Base-by-base conservation (phyloP, 164 flowering plant genomes). In the Dillenia suffruticosa region DNA sequence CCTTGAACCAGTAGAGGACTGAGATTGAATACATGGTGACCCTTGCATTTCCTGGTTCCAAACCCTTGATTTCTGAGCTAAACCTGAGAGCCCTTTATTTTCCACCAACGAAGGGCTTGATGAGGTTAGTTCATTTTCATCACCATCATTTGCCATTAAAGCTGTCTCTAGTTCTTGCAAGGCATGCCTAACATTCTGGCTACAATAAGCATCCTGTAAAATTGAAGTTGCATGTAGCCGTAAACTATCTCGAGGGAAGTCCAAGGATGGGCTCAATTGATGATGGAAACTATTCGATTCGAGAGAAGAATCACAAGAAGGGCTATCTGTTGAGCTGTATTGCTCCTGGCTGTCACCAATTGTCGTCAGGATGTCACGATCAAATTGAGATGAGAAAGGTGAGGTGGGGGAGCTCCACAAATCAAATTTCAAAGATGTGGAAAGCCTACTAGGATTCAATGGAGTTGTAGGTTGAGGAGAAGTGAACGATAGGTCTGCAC, bases 111-210 rank as follows among this genome's bases (percentile, higher is more conserved):
- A 74, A 58, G 77, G 57, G 54, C 71, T 45, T 2, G 79, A 63
- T 1, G 66, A 60, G 46, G 64, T 66, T 15, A 57, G 77, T 63
- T 74, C 70, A 14, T 63, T 76, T 48, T 77, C 80, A n/a, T 73
- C 85, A 44, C 51, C 73, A 59, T 87, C 88, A n/a, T 81, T 79
- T 10, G 63, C 85, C 98, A 92, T 86, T 8, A 89, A 76, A 69
- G 75, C 79, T 49, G 76, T 70, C 75, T 89, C 98, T 65, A 89
- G 59, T 74, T 88, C 81, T 61, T 50, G 82, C 62, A 89, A 73
- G 10, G 76, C 68, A 44, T 81, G 54, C 49, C 61, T 65, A 52
- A 82, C 77, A 55, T 68, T 72, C 44, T 59, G 83, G 71, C 74
- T 62, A 67, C 56, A 50, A 73, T 46, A 68, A 13, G 54, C 74